Percentiles rank a stretch among this genome's conserved stretches.
These are phyloP conservation scores for Moesziomyces parantarcticus DNA, from an alignment of 1,284 basidiomycete species.

Conservation along the genomic window DNA sequence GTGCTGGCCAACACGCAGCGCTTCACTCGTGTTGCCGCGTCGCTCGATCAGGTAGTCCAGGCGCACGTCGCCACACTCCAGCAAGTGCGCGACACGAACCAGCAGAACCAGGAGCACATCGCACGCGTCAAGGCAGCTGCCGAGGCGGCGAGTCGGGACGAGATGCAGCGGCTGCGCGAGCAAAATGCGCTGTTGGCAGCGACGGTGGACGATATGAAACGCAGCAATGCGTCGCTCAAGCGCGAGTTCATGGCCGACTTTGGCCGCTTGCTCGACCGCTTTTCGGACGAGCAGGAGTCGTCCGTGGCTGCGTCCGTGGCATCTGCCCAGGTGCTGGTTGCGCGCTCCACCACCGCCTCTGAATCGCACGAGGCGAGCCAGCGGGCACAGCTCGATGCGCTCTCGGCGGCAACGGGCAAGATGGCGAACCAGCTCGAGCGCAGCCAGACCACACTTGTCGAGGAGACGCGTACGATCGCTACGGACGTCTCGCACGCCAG, in stretches of 20 bases:
- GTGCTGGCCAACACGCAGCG: conserved; percentile 28
- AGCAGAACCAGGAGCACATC: conserved; percentile 49
- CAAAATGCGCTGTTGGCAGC: conserved; percentile 79
- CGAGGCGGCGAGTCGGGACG: conserved; percentile 72
- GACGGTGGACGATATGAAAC: conserved; percentile 77
- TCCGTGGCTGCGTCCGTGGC: conserved; percentile 76
- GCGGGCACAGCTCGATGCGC: conserved; percentile 7
- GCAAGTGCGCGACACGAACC: conserved; percentile 74
- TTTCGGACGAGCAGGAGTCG: conserved; percentile 77
- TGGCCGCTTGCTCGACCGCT: conserved; percentile 77
- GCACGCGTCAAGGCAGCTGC: conserved; percentile 73
- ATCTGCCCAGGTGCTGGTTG: conserved; percentile 71
- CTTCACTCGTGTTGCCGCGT: conserved; percentile 59
- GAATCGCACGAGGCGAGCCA: conserved; percentile 20
- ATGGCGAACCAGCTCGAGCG: conserved; percentile 22
- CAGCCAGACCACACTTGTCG: conserved; percentile 9
- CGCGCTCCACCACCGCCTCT: conserved; percentile 11
- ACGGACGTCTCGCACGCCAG: conserved; percentile 25
- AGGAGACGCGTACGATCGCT: conserved; percentile 12
- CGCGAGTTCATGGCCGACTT: conserved; percentile 79
- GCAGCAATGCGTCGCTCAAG: conserved; percentile 76
- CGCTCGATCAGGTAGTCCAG: conserved; percentile 66
- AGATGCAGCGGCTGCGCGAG: conserved; percentile 75
- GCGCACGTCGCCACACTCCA: conserved; percentile 75
- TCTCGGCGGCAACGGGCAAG: conserved; percentile 5